Percentiles rank a stretch among this genome's conserved stretches.
Evolutionary conservation across 805 yeast genomes (phyloP).

Genomic region (Tetrapisispora pingtungensis): DNA sequence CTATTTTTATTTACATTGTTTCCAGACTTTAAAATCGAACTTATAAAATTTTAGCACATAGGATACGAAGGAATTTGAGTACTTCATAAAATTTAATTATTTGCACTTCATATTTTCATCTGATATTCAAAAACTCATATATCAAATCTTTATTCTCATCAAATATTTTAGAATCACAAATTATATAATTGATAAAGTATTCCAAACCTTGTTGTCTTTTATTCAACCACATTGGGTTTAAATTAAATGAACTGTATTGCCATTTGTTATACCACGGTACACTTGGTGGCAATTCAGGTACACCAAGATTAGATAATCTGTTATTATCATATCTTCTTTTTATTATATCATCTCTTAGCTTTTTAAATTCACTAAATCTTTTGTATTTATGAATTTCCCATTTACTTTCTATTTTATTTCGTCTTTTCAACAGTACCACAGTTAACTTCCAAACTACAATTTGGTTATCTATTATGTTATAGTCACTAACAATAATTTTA

Average conservation of each 20-base stretch:
- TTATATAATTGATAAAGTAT: conserved; percentile 41
- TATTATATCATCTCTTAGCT: conserved; percentile 34
- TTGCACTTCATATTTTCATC: too few species aligned
- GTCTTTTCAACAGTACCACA: conserved; percentile 8
- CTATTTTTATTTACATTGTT: too few species aligned
- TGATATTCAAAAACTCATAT: conserved; percentile 1
- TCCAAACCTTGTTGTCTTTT: conserved; percentile 48
- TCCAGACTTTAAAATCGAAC: too few species aligned
- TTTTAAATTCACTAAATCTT: conserved; percentile 56
- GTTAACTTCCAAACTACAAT: conserved; percentile 26
- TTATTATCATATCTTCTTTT: conserved; percentile 9
- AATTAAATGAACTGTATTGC: conserved; percentile 26
- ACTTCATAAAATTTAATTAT: too few species aligned
- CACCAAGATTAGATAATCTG: conserved; percentile 15
- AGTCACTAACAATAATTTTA: conserved; percentile 17
- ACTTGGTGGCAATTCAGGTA: conserved; percentile 46
- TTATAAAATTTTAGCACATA: too few species aligned
- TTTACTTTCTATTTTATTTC: not conserved
- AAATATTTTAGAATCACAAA: not conserved
- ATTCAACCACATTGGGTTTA: conserved; percentile 40
- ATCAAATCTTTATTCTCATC: not conserved
- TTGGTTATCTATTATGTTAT: conserved; percentile 20
- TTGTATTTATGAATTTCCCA: conserved; percentile 37
- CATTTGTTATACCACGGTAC: conserved; percentile 30
- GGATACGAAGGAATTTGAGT: too few species aligned